Evolutionary conservation across 306 rosid species (phyloP).

Genomic region (Lathyrus oleraceus): DNA sequence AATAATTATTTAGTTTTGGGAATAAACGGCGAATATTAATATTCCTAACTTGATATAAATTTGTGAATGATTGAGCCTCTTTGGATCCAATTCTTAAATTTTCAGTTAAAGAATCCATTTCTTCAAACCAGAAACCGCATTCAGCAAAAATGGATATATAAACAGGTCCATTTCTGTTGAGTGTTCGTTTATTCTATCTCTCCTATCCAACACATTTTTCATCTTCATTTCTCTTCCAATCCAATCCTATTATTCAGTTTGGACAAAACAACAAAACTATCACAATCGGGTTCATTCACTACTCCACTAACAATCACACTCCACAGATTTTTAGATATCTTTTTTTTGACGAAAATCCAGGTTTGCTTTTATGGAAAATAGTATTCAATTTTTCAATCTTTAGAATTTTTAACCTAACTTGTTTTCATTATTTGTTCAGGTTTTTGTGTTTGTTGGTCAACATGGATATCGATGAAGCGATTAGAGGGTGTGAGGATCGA

Average conservation of each 20-base stretch:
- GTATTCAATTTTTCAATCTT: slow-evolving; percentile 26
- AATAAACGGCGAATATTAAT: not conserved
- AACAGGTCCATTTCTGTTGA: not conserved
- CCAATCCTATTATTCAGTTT: slow-evolving; percentile 24
- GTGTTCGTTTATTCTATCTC: not conserved
- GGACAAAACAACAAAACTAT: not conserved
- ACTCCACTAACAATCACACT: not conserved
- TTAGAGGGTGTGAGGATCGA: slow-evolving; percentile 73
- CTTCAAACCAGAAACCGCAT: not conserved
- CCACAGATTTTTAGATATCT: slow-evolving; percentile 17
- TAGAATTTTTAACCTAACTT: slow-evolving; percentile 3
- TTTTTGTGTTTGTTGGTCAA: slow-evolving; percentile 38
- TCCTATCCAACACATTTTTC: slow-evolving; percentile 42
- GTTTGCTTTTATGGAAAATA: slow-evolving; percentile 23
- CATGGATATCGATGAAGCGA: slow-evolving; percentile 94
- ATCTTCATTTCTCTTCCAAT: slow-evolving; percentile 31
- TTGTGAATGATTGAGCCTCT: not conserved
- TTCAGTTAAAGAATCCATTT: slow-evolving; percentile 5
- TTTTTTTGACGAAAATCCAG: slow-evolving; percentile 39
- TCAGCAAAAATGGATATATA: not conserved
- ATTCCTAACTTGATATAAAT: not conserved
- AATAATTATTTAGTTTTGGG: no score
- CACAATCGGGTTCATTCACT: slow-evolving; percentile 26
- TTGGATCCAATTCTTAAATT: not conserved
- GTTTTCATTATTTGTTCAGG: slow-evolving; percentile 1